Evolutionary conservation across 2,329 filamentous ascomycete genomes (phyloP), one percentile per base, ranked within the genome.

Genomic region (Neurospora sp.): DNA sequence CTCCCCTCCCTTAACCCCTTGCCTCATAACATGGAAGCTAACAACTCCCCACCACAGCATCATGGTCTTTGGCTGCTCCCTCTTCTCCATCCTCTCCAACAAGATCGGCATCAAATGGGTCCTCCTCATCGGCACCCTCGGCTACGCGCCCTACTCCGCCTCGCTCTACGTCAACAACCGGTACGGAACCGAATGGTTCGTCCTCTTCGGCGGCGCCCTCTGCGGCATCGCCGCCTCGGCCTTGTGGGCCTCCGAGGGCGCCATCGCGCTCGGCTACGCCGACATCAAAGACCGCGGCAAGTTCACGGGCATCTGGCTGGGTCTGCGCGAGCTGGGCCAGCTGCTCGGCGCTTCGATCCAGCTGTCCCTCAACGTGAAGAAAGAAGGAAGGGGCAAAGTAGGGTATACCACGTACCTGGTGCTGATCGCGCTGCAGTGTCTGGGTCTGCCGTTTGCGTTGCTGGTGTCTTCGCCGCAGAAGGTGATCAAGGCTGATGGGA

Each of bases 341-440:
- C 80, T 87, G 28, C 83, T 86, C 69, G 84, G 84, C 2, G 80
- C 82, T 2, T 82, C 84, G 0, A 85, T 86, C 38, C 82, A 85
- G 36, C 79, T 86, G 0, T 83, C 81, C 0, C 78, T 86, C 17
- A 86, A 86, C 66, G 78, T 80, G 69, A 79, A 80, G 3, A 78
- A 79, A 13, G 79, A 79, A 13, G 73, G 81, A n/a, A 75, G 78
- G 11, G 83, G 83, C 39, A 83, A 83, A 71, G 82, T 84, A 13
- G 79, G 80, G 2, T 83, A 84, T 71, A 79, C 78, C 19, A 84
- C 78, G 4, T 79, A 80, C 68, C 75, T 80, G 8, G 77, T 81
- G 39, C 75, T 84, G 38, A 82, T 84, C 68, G 80, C 77, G 0
- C 77, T 84, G 4, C 82, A 84, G 72, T 83, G 81, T 52, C 76